Evolutionary conservation across 805 yeast species (phyloP), one percentile per base, ranked within the genome.

Genomic region (Saccharomycopsis javanensis): DNA sequence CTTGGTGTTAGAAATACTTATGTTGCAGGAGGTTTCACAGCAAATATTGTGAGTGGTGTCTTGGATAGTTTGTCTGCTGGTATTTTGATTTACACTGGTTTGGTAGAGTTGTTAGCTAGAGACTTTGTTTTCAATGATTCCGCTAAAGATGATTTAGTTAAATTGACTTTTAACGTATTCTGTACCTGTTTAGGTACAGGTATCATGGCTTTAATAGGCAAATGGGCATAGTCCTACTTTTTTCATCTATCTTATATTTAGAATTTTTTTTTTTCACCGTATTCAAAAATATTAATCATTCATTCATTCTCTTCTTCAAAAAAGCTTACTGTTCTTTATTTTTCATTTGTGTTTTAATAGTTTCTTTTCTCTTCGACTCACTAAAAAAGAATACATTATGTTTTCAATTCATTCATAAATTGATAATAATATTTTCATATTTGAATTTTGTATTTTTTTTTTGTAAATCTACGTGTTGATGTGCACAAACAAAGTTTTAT

Each of bases 11-110:
- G 92, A 65, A 68, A 76, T 38, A 68, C 82, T 6, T 86, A 82
- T 66, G 75, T 78, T 48, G 82, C 86, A 48, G 79, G 75, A 30
- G 77, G 85, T 3, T 75, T 75, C 66, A 75, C 69, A 7, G 81
- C 86, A 1, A 72, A 75, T 51, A 73, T 85, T 48, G 75, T 82
- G 4, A 75, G 78, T 55, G 92, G 92, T 52, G 77, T 81, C 0
- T 76, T 85, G 57, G 90, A 86, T 67, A 72, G 88, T 1, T 75
- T 85, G 56, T 83, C 90, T 23, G 79, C 89, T 1, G 92, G 92
- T 42, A 79, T 86, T 58, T 73, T 86, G 63, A 70, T 86, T 45
- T 86, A 85, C 69, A 82, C 88, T 50, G 87, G 89, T 51, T 68
- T 85, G 57, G 89, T 86, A 30, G 92, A 86, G 70, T 74, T 86